Base-by-base conservation (phyloP, 805 yeast species). In the Barnettozyma sp. region DNA sequence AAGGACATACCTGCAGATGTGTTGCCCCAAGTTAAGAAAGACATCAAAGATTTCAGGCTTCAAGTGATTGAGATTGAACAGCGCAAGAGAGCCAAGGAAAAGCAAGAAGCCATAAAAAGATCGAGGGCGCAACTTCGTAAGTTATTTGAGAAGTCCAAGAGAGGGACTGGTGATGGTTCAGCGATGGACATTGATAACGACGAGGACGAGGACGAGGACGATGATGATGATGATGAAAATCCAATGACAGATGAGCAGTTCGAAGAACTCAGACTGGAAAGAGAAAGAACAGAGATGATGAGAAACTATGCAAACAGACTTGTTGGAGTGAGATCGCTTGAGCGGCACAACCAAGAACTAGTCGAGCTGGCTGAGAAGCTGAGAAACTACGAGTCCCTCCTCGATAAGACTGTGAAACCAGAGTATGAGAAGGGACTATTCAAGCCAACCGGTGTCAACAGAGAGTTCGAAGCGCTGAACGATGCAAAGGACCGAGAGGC, bases 31-130 rank as follows among this genome's bases (percentile, higher is more conserved):
- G 70, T 77, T 24, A 68, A 63, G 14, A 63, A 65, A 37, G 75
- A 72, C 39, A 68, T 78, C 38, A 62, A 75, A 39, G 70, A 67
- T 41, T 78, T 78, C 49, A 56, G 84, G 48, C 59, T 76, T 16
- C 67, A 66, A 28, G 78, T 77, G 19, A 49, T 75, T 35, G 66
- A 66, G 26, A 55, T 71, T 19, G 83, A 77, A 38, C 62, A 65
- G 35, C 63, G 64, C 31, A 70, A 73, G 30, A 62, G 80, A 28
- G 70, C 66, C 33, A 60, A 60, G 39, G 75, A 73, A 40, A 49
- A 65, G 8, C 56, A 66, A 15, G 59, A 55, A 15, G 84, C 76
- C 43, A 63, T 75, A 30, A 58, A 58, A 26, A 64, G 68, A 40
- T 67, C 79, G 1, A 70, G 70, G 44, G 49, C 58, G 15, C 66